phyloP scores from a whole-genome alignment of 75 land plant genomes.

The Sequoia sempervirens region DNA sequence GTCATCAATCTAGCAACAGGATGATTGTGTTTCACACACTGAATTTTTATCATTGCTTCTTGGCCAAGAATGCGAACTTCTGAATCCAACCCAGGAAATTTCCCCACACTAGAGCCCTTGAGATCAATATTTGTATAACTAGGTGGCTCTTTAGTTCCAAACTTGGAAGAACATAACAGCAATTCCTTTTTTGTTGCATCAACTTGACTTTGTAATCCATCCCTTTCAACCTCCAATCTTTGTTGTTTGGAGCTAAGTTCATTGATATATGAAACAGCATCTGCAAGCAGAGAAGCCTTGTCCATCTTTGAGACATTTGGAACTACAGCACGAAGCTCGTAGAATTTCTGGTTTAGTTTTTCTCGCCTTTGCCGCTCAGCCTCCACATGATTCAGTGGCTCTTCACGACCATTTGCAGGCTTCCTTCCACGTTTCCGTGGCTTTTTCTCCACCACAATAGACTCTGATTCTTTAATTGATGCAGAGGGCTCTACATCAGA shows the following conservation, averaged over 20 bases:
- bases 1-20: slow-evolving; percentile 72
- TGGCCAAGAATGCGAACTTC: slow-evolving; percentile 62
- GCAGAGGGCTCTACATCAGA: slow-evolving; percentile 7
- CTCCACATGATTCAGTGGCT: slow-evolving; percentile 31
- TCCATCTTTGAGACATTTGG: slow-evolving; percentile 30
- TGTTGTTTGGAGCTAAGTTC: slow-evolving; percentile 9
- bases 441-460: slow-evolving; percentile 5
- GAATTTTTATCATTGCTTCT: slow-evolving; percentile 77
- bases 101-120: slow-evolving; percentile 4
- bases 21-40: slow-evolving; percentile 50
- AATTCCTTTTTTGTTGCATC: background rate
- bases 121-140: background rate
- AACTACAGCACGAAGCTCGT: slow-evolving; percentile 23
- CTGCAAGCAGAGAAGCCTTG: slow-evolving; percentile 20
- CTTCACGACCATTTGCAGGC: slow-evolving; percentile 25
- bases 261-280: slow-evolving; percentile 23
- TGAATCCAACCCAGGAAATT: slow-evolving; percentile 36
- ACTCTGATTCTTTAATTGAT: slow-evolving; percentile 14
- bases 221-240: slow-evolving; percentile 10
- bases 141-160: background rate
- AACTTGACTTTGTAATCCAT: slow-evolving; percentile 7
- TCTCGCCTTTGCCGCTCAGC: slow-evolving; percentile 26
- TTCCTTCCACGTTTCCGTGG: slow-evolving; percentile 26
- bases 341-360: slow-evolving; percentile 26
- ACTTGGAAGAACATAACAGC: background rate